Conservation (phyloP, 1,284 basidiomycete species). For the Apiotrichum laibachii region DNA sequence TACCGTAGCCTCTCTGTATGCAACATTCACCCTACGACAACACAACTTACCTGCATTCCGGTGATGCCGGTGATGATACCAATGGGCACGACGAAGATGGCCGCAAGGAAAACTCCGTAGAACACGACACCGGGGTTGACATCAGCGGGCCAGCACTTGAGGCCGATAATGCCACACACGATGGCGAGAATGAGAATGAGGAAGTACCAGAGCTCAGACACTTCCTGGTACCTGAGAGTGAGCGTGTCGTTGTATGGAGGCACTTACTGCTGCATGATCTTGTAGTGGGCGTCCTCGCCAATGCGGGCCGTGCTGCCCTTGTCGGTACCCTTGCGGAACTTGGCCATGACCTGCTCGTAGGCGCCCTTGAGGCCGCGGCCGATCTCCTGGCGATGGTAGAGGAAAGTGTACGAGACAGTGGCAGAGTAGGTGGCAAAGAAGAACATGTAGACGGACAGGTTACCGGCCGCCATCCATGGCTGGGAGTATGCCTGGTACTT, state of each 20-base stretch:
- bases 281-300: constrained; percentile 34
- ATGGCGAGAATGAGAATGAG: constrained; percentile 10
- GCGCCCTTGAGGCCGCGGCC: constrained; percentile 34
- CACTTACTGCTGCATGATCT: constrained; percentile 35
- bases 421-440: constrained; percentile 33
- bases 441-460: constrained; percentile 34
- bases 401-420: constrained; percentile 30
- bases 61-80: constrained; percentile 59
- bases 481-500: constrained; percentile 40
- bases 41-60: too few relatives aligned
- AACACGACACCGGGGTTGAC: constrained; percentile 14
- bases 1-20: too few relatives aligned
- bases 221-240: constrained; percentile 54
- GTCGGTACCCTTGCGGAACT: constrained; percentile 34
- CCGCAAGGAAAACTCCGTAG: constrained; percentile 15
- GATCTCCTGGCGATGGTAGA: constrained; percentile 50
- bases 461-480: constrained; percentile 38
- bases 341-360: neutral
- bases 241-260: too few relatives aligned
- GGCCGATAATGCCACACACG: constrained; percentile 12
- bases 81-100: constrained; percentile 36
- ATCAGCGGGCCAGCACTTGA: constrained; percentile 13
- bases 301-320: constrained; percentile 38
- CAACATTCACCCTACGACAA: too few relatives aligned
- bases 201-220: constrained; percentile 18